Base-by-base conservation (phyloP, 345 rosid species). In the Diplotaxis tenuifolia region DNA sequence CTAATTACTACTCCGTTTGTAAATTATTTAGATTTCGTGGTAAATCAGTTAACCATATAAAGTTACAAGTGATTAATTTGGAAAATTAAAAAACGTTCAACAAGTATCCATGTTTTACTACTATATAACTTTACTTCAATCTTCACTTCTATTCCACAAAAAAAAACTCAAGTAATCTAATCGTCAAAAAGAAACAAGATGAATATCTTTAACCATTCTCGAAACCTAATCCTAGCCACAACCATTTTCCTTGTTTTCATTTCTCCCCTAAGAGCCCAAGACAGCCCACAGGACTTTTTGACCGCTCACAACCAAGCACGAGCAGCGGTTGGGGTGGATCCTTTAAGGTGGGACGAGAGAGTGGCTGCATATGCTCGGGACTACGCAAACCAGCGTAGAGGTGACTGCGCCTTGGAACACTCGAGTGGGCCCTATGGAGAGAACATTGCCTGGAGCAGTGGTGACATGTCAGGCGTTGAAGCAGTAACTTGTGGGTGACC, bases 401-500 rank as follows among this genome's bases (percentile, higher is more conserved):
- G 72, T 6, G 85, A 83, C 68, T 87, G 92, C 81, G 66, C 45
- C 0, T 31, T 87, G 23, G 20, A 59, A 31, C 88, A 85, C 76
- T 87, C 87, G 2, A 12, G 57, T 0, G 88, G 92, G 0, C 74
- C 74, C 2, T 86, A 82, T 56, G 92, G 92, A 3, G 90, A 86
- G 79, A 88, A 86, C 81, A 65, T 88, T 9, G 87, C 89, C 29
- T 0, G 72, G 83, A 60, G 89, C 72, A 70, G 67, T 9, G 87
- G 66, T 31, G 22, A 49, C 50, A 67, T 88, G 32, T 56, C 82
- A 1, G 92, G 79, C 22, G 72, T 61, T 0, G 78, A 11, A 8
- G 93, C 90, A 0, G 90, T 88, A 22, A 70, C 15, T 0, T 85
- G 84, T 89, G 91, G 93, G 89, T 82, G 16, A 31, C 31, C 1